Evolutionary conservation across 768 basidiomycete species (phyloP).

Genomic region (Ramaria rubella): DNA sequence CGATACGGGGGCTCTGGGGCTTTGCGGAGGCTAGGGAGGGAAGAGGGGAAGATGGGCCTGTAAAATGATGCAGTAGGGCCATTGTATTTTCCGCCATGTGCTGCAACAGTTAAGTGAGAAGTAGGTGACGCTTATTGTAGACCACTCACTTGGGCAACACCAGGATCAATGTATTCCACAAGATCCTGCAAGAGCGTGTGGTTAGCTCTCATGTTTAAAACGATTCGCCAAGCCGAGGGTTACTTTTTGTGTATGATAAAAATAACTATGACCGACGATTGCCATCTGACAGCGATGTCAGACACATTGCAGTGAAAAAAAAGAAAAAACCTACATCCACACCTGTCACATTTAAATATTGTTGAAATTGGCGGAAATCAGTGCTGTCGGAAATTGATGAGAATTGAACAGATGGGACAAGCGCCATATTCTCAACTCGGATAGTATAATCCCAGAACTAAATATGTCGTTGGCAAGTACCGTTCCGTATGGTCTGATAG

Average conservation of each 20-base stretch:
- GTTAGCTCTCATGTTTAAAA: too few relatives aligned
- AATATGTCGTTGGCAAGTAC: conserved; percentile 90
- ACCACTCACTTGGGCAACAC: conserved; percentile 51
- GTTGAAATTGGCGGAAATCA: conserved; percentile 90
- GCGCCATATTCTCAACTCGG: conserved; percentile 53
- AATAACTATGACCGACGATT: conserved; percentile 83
- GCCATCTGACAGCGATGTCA: conserved; percentile 60
- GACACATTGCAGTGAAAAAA: neutral
- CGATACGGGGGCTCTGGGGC: conserved; percentile 32
- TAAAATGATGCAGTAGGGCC: conserved; percentile 68
- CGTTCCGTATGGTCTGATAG: conserved; percentile 71
- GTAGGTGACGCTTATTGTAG: neutral
- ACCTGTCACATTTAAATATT: conserved; percentile 85
- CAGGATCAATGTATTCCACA: conserved; percentile 77
- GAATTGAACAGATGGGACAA: neutral
- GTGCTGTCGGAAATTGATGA: conserved; percentile 46
- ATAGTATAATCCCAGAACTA: conserved; percentile 81
- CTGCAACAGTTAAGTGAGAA: conserved; percentile 27
- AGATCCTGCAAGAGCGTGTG: conserved; percentile 41
- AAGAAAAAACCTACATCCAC: conserved; percentile 57
- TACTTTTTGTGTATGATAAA: conserved; percentile 90
- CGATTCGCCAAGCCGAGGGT: conserved; percentile 12
- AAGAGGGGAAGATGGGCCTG: conserved; percentile 63
- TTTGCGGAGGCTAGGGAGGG: neutral
- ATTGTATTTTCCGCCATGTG: conserved; percentile 89